These are phyloP conservation scores for Penicillium lagena DNA, from an alignment of 495 filamentous ascomycete genomes.

Conservation along the genomic window DNA sequence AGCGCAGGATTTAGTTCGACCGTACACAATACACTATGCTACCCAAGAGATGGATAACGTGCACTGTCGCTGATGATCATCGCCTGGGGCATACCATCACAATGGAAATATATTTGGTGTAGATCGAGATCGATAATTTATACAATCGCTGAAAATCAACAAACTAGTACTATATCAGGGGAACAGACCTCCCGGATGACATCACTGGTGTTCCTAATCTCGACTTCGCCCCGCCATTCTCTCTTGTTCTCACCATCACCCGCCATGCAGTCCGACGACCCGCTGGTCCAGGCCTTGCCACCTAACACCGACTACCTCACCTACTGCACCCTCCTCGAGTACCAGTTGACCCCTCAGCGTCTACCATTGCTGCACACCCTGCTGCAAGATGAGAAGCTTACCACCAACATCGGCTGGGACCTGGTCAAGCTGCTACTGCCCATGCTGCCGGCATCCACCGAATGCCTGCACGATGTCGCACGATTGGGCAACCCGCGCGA, in stretches of 20 bases:
- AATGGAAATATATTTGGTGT: too few species aligned
- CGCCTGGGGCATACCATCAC: not conserved
- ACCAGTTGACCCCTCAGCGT: conserved; percentile 70
- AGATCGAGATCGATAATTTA: not conserved
- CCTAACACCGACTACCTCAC: conserved; percentile 78
- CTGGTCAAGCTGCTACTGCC: conserved; percentile 79
- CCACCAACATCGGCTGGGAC: conserved; percentile 94
- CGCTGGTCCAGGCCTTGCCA: conserved; percentile 48
- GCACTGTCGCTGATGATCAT: too few species aligned
- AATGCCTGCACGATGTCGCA: conserved; percentile 74
- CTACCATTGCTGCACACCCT: conserved; percentile 71
- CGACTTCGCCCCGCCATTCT: conserved; percentile 4
- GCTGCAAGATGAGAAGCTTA: conserved; percentile 76
- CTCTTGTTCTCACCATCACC: conserved; percentile 2
- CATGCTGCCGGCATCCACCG: conserved; percentile 60
- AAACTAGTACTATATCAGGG: not conserved
- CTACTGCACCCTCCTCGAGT: conserved; percentile 82
- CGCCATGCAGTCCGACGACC: conserved; percentile 27
- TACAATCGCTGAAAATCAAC: not conserved
- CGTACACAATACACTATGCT: too few species aligned
- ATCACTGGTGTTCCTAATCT: conserved; percentile 2
- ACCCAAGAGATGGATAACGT: too few species aligned
- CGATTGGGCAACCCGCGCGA: conserved; percentile 86
- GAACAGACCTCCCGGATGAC: not conserved
- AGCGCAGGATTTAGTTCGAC: too few species aligned